These are phyloP conservation scores for Eimeria brunetti DNA, from an alignment of 169 alveolate genomes.

Conservation along the genomic window DNA sequence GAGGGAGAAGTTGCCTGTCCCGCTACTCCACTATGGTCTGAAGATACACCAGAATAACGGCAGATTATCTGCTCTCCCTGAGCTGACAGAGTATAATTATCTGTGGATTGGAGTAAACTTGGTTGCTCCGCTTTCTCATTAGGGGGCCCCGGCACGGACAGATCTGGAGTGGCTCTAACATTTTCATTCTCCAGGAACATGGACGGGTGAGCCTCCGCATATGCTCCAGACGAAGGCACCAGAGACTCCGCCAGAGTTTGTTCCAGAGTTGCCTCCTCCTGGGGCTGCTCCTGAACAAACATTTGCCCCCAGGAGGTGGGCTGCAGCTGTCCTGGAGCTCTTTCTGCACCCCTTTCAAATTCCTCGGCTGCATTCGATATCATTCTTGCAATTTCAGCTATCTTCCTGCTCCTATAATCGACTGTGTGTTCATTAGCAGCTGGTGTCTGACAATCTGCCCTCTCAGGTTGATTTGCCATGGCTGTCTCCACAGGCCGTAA, in stretches of 20 bases:
- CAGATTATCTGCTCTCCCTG: neutral
- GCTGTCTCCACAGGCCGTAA: neutral
- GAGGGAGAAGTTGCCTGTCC: neutral
- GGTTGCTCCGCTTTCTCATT: neutral
- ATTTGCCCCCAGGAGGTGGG: neutral
- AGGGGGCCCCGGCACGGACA: neutral
- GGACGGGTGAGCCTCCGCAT: neutral
- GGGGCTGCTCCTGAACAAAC: neutral
- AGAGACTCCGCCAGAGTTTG: neutral
- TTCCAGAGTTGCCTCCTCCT: neutral
- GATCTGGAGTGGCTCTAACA: neutral
- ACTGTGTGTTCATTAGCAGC: neutral
- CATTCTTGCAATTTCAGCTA: neutral
- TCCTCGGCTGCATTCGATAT: conserved; percentile 1
- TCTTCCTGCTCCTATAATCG: neutral
- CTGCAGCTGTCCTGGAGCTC: neutral
- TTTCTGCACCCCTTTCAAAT: neutral
- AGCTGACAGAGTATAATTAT: neutral
- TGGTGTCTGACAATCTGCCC: neutral
- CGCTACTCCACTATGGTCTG: neutral
- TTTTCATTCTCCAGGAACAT: neutral
- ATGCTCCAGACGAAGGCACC: neutral
- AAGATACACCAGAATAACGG: neutral
- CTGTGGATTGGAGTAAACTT: neutral
- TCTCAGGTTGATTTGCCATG: neutral